Percentiles rank a stretch among this genome's conserved stretches.
These are phyloP conservation scores for Penicillium antarcticum DNA, from an alignment of 495 filamentous ascomycete species.

Conservation along the genomic window DNA sequence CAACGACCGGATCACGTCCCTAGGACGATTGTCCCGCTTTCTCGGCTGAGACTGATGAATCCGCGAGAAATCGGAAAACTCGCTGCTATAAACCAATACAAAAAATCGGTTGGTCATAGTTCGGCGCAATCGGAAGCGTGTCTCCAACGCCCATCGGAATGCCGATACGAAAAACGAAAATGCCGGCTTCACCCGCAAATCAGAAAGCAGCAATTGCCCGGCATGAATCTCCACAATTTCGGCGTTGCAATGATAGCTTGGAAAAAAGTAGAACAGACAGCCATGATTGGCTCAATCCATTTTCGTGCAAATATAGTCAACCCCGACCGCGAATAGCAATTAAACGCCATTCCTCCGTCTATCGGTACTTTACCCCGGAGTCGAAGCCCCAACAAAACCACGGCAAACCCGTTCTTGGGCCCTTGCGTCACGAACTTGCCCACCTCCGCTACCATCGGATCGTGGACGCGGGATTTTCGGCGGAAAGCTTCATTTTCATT, in stretches of 20 bases:
- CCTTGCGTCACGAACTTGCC: constrained; percentile 10
- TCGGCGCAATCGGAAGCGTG: constrained; percentile 20
- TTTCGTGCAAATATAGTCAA: neutral
- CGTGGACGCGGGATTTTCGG: constrained; percentile 22
- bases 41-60: too few relatives aligned
- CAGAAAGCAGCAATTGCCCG: constrained; percentile 7
- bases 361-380: constrained; percentile 25
- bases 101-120: neutral
- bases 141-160: constrained; percentile 14
- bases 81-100: neutral
- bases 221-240: neutral
- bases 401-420: neutral
- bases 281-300: neutral
- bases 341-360: constrained; percentile 12
- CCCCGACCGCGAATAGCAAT: neutral
- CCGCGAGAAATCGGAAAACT: neutral
- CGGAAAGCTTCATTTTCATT: constrained; percentile 13
- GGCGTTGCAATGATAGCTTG: neutral
- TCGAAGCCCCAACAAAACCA: constrained; percentile 1
- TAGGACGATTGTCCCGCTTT: too few relatives aligned
- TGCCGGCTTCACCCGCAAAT: constrained; percentile 18
- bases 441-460: constrained; percentile 15
- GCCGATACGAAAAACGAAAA: constrained; percentile 24
- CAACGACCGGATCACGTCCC: too few relatives aligned
- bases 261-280: neutral